Conservation (phyloP, 2,329 filamentous ascomycete species). For the Xylariaceae sp. region DNA sequence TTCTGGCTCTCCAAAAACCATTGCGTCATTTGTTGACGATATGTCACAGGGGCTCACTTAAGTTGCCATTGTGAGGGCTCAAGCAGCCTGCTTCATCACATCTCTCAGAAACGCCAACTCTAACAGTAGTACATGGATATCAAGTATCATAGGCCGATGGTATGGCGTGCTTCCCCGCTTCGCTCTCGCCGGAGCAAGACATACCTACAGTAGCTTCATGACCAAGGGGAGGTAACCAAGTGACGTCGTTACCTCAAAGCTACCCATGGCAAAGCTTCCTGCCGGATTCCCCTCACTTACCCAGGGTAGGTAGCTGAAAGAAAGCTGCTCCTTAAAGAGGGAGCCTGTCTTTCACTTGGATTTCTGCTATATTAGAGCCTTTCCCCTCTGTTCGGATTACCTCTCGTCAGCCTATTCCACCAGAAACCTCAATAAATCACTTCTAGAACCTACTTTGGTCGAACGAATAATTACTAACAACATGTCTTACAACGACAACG, state of each 20-base stretch:
- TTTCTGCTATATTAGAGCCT: constrained; percentile 28
- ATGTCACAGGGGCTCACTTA: no score
- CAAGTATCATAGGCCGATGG: constrained; percentile 11
- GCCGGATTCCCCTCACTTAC: constrained; percentile 23
- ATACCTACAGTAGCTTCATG: constrained; percentile 12
- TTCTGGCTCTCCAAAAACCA: not conserved
- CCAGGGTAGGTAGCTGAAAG: constrained; percentile 7
- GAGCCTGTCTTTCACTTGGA: constrained; percentile 11
- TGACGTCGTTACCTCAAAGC: constrained; percentile 14
- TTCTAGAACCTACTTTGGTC: not conserved
- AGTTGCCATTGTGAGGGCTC: no score
- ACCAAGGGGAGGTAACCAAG: constrained; percentile 4
- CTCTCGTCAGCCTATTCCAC: not conserved
- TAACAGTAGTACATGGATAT: no score
- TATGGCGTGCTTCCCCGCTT: constrained; percentile 16
- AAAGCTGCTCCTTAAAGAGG: constrained; percentile 14
- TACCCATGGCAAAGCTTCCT: constrained; percentile 17
- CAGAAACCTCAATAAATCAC: not conserved
- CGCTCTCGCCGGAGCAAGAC: constrained; percentile 16
- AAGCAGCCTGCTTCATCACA: no score
- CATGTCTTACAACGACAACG: constrained; percentile 53
- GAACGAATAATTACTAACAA: constrained; percentile 17
- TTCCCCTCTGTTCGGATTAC: not conserved
- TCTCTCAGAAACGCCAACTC: no score
- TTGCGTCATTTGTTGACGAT: not conserved